Percentiles rank a stretch among this genome's conserved stretches.
Conservation (phyloP, 2,329 filamentous ascomycete species). For the Bipolaris oryzae region DNA sequence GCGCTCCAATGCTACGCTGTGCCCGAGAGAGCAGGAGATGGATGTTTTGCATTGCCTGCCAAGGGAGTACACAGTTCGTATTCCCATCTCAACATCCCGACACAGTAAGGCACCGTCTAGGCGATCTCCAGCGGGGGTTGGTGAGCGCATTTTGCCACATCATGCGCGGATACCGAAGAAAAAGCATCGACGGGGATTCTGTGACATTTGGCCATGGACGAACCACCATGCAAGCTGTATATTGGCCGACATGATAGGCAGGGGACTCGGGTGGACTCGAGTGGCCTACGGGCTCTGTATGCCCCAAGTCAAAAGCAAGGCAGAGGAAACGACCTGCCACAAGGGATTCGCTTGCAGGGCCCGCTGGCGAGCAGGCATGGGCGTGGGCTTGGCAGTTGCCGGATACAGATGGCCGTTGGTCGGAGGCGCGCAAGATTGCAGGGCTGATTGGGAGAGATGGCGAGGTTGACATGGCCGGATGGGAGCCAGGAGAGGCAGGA, state of each 20-base stretch:
- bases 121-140: neutral
- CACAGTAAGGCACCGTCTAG: neutral
- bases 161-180: constrained; percentile 10
- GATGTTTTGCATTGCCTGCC: constrained; percentile 1
- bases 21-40: constrained; percentile 15
- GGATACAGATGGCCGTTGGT: neutral
- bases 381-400: constrained; percentile 6
- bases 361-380: constrained; percentile 3
- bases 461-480: neutral
- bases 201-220: constrained; percentile 2
- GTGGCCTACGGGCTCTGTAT: neutral
- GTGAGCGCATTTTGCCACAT: constrained; percentile 3
- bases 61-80: neutral
- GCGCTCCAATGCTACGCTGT: constrained; percentile 2
- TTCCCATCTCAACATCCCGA: neutral
- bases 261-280: constrained; percentile 4
- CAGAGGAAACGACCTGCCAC: constrained; percentile 13
- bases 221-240: constrained; percentile 9
- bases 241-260: constrained; percentile 5
- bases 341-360: constrained; percentile 5
- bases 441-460: constrained; percentile 2
- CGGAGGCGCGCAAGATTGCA: neutral
- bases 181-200: constrained; percentile 3
- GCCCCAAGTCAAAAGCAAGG: constrained; percentile 9
- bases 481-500: constrained; percentile 16